Base-by-base conservation (phyloP, 768 basidiomycete species). In the Tulasnella sp. region DNA sequence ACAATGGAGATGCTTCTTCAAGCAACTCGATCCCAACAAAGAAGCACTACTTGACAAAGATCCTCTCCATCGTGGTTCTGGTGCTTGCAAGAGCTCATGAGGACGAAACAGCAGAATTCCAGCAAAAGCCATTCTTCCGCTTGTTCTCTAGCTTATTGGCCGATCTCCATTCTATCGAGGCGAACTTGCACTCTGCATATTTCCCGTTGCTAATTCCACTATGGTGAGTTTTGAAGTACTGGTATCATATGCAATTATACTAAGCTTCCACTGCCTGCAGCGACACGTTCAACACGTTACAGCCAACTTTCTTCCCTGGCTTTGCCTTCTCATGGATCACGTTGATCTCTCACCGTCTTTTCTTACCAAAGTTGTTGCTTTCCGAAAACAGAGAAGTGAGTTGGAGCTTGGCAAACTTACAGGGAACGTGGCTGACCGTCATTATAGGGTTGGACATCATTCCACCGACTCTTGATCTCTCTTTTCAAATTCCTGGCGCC, bases 291-390 rank as follows among this genome's bases (percentile, higher is more conserved):
- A 93, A 90, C 63, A 95, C 92, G 37, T 70, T 95, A 53, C 93
- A 98, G 63, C 95, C 95, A 6, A 83, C 82, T 4, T 90, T 88
- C 67, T 98, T 96, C 71, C 95, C 95, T 15, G 88, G 91, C 7
- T 99, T 99, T 65, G 85, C 92, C 1, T 99, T 98, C 67, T 93
- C 91, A 13, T 99, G 93, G 93, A 81, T 96, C 74, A 84, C 83
- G 57, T 73, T 98, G 39, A 81, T 99, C 61, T 96, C 95, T 20
- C 95, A 98, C 67, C 75, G 93, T 48, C 70, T 89, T 53, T 95
- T 98, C 75, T 92, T 99, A 90, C 92, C 95, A 12, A 93, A 95
- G 64, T 66, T 99, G 40, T 71, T 98, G 32, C 66, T 83, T 33
- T 80, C 85, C 19, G 81, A 88, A 63, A 87, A 90, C 62, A 79